Evolutionary conservation across 495 filamentous ascomycete species (phyloP), one percentile per base, ranked within the genome.

Genomic region (Alectoria sarmentosa): DNA sequence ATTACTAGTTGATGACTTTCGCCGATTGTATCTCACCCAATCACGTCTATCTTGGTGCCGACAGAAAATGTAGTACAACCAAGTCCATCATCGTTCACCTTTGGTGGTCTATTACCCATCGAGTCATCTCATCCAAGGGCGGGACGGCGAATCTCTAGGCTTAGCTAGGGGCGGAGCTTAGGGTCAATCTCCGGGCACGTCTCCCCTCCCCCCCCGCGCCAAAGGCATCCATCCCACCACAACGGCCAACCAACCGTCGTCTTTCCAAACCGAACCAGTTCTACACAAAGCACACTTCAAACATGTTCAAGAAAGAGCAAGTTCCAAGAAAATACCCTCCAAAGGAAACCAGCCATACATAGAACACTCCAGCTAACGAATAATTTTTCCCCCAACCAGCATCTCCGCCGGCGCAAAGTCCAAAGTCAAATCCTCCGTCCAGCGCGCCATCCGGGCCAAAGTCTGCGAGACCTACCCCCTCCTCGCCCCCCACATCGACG

Each of bases 401-500:
- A 85, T 97, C 74, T 80, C 85, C 70, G 76, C 87, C 13, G 86
- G 87, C 62, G 86, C 89, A 62, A 94, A 93, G 76, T 89, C 91
- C 66, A 98, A 98, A 83, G 90, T 98, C 76, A 98, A 98, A 78
- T 96, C 93, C 69, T 96, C 92, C 23, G 90, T 89, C 49, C 91
- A 96, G 77, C 90, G 94, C 66, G 84, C 80, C 66, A 83, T 98
- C 65, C 89, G 94, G 69, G 81, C 87, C 64, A 90, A 89, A 69
- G 79, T 97, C 69, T 76, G 90, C 66, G 83, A 90, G 42, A 88
- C 91, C 54, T 96, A 92, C 77, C 94, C 94, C 2, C 81, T 89
- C 21, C 89, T 97, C 61, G 86, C 85, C 64, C 91, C 91, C 0
- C 82, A 90, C 75, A 96, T 97, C 76, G 94, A 98, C 72, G 91